Conservation (phyloP, 306 rosid species). For the Sicyos edulis region DNA sequence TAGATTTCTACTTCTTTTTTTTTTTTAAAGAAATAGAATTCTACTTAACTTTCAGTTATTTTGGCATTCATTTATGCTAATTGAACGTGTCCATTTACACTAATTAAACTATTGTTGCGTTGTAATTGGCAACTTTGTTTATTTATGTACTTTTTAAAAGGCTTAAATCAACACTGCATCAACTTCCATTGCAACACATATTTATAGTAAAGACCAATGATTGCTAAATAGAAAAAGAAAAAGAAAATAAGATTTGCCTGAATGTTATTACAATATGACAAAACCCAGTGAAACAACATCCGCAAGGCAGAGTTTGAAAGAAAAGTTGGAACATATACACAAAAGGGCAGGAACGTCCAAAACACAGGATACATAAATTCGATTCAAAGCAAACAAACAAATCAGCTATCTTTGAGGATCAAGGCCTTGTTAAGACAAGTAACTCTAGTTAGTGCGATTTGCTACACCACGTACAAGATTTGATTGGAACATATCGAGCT, state of each 20-base stretch:
- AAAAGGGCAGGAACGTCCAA: conserved; percentile 3
- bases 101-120: no score
- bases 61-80: no score
- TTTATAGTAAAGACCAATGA: neutral
- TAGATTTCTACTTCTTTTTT: no score
- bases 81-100: no score
- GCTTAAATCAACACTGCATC: neutral
- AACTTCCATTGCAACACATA: neutral
- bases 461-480: neutral
- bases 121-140: no score
- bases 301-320: neutral
- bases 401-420: conserved; percentile 13
- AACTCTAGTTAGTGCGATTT: conserved; percentile 1
- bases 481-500: conserved; percentile 12
- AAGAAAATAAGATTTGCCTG: neutral
- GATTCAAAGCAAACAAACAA: neutral
- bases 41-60: no score
- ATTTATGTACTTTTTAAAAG: neutral
- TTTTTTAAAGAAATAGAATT: no score
- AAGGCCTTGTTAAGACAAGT: neutral
- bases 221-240: neutral
- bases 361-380: neutral
- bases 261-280: neutral
- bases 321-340: neutral
- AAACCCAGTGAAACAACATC: neutral